Conservation (phyloP, 176 grass and related monocot species). For the Oryza glaberrima region DNA sequence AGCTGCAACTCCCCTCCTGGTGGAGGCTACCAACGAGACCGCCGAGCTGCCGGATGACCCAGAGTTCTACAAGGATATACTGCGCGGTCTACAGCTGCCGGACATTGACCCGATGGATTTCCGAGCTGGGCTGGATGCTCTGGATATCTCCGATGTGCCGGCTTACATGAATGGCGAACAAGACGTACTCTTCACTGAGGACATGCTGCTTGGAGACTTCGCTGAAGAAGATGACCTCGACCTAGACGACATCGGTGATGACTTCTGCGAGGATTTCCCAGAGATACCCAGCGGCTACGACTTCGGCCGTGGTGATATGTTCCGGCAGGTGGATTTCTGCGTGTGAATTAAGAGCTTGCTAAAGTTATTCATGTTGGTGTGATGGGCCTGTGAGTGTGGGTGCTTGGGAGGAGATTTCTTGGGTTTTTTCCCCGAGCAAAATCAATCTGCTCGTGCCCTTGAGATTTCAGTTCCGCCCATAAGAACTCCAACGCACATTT, state of each 20-base stretch:
- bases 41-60: conserved; percentile 44
- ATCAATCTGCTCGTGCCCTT: conserved; percentile 40
- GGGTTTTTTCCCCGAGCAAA: conserved; percentile 68
- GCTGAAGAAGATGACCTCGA: conserved; percentile 51
- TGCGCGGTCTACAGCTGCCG: conserved; percentile 35
- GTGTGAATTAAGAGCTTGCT: conserved; percentile 41
- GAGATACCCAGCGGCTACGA: conserved; percentile 38
- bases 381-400: conserved; percentile 26
- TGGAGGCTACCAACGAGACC: not conserved
- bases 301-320: conserved; percentile 44
- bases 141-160: conserved; percentile 34
- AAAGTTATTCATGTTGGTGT: conserved; percentile 36
- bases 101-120: conserved; percentile 60
- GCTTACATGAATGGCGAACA: conserved; percentile 38
- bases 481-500: conserved; percentile 19
- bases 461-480: not conserved
- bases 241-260: conserved; percentile 40
- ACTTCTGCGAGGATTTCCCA: conserved; percentile 43
- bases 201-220: conserved; percentile 35
- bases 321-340: conserved; percentile 50
- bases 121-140: conserved; percentile 34
- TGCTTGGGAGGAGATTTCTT: conserved; percentile 34
- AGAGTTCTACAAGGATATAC: conserved; percentile 48
- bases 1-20: not conserved
- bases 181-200: conserved; percentile 28